Conservation (phyloP, 139 green algal genomes). For the Chlamydomonas applanata region DNA sequence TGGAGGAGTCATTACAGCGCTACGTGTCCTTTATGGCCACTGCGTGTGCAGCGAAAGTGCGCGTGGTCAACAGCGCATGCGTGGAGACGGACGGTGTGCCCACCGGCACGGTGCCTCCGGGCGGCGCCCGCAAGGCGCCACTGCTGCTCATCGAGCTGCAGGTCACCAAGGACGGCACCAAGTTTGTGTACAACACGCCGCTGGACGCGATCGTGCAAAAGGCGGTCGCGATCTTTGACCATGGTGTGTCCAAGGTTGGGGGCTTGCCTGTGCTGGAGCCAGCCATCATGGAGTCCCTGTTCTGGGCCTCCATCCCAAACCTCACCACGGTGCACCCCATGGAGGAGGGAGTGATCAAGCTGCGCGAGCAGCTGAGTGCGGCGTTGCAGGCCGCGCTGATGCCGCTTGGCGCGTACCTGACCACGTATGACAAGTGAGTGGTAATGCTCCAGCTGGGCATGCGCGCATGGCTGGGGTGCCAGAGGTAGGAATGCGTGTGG, state of each 20-base stretch:
- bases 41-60: constrained; percentile 1
- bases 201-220: constrained; percentile 40
- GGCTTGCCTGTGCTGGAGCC: constrained; percentile 71
- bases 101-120: background rate
- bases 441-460: background rate
- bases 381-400: constrained; percentile 31
- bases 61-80: constrained; percentile 17
- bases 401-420: constrained; percentile 43
- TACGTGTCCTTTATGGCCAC: constrained; percentile 53
- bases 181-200: constrained; percentile 49
- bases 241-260: constrained; percentile 43
- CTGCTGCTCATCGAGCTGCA: constrained; percentile 66
- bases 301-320: constrained; percentile 60
- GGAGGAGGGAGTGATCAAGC: constrained; percentile 49
- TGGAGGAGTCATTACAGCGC: constrained; percentile 51
- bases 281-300: constrained; percentile 76
- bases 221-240: constrained; percentile 59
- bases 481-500: no score
- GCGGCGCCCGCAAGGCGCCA: constrained; percentile 33
- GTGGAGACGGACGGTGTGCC: constrained; percentile 18
- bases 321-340: constrained; percentile 61
- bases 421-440: constrained; percentile 37
- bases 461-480: background rate
- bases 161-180: constrained; percentile 39
- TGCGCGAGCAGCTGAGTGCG: constrained; percentile 16